Evolutionary conservation across 805 yeast genomes (phyloP).

Genomic region (Hanseniaspora occidentalis): DNA sequence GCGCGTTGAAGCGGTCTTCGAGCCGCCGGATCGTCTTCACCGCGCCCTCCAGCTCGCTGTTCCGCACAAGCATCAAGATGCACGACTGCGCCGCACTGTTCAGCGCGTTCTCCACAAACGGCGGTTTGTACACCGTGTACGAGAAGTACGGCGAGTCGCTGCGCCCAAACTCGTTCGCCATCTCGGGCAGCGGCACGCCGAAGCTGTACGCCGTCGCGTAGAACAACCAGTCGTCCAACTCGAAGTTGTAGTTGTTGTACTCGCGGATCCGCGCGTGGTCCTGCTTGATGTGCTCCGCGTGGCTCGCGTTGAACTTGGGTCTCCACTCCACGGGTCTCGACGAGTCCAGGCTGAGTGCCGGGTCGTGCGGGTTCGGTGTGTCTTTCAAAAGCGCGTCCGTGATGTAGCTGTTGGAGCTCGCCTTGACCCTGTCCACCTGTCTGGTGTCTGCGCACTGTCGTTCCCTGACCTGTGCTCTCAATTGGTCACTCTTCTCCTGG

Average conservation of each 20-base stretch:
- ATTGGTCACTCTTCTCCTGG: too few species aligned
- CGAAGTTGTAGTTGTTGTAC: background rate
- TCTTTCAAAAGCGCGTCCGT: background rate
- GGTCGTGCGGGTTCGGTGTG: too few species aligned
- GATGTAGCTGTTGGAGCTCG: background rate
- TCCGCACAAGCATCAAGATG: constrained; percentile 75
- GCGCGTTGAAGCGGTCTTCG: constrained; percentile 60
- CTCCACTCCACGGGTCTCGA: background rate
- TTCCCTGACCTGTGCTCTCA: too few species aligned
- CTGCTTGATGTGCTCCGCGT: background rate
- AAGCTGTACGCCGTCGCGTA: background rate
- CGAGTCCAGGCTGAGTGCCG: background rate
- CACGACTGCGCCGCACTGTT: constrained; percentile 62
- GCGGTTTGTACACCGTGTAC: constrained; percentile 21
- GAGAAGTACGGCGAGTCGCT: constrained; percentile 27
- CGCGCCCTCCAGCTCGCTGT: constrained; percentile 66
- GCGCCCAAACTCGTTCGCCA: constrained; percentile 19
- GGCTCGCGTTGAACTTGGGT: background rate
- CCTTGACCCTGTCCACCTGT: background rate
- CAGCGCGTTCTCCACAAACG: constrained; percentile 20
- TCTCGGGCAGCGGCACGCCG: constrained; percentile 9
- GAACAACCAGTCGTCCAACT: background rate
- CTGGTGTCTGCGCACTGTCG: too few species aligned
- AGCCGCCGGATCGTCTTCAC: constrained; percentile 61
- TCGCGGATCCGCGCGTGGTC: background rate